Percentiles rank a stretch among this genome's conserved stretches.
Conservation (phyloP, 2,329 filamentous ascomycete species). For the Aspergillus viridinutans region DNA sequence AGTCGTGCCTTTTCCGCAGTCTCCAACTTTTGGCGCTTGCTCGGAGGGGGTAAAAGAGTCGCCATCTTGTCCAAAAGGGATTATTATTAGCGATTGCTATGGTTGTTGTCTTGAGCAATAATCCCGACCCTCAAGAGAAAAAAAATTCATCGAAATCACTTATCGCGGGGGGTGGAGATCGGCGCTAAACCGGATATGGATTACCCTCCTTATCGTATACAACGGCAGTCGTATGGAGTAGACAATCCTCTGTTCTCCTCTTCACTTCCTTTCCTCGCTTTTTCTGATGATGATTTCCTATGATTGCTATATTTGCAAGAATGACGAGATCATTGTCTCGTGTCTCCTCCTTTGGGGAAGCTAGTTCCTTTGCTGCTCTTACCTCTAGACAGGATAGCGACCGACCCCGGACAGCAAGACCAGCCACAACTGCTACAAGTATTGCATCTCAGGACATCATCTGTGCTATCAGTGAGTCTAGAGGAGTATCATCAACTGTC, state of each 20-base stretch:
- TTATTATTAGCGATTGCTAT: not conserved
- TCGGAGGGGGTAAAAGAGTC: constrained; percentile 76
- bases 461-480: constrained; percentile 84
- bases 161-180: constrained; percentile 13
- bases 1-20: constrained; percentile 64
- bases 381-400: constrained; percentile 36
- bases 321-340: constrained; percentile 5
- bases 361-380: constrained; percentile 18
- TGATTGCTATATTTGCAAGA: not conserved
- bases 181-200: constrained; percentile 19
- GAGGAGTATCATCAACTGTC: constrained; percentile 79
- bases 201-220: constrained; percentile 1
- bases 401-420: constrained; percentile 48
- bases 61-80: constrained; percentile 57
- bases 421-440: constrained; percentile 54
- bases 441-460: constrained; percentile 65
- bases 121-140: constrained; percentile 6
- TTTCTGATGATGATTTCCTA: not conserved
- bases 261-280: not conserved
- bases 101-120: not conserved
- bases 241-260: not conserved
- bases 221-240: not conserved
- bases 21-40: constrained; percentile 79
- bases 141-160: constrained; percentile 13
- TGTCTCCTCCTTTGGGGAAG: constrained; percentile 3